Percentiles rank a stretch among this genome's conserved stretches.
Conservation (phyloP, 768 basidiomycete species). For the Kwoniella botswanensis region DNA sequence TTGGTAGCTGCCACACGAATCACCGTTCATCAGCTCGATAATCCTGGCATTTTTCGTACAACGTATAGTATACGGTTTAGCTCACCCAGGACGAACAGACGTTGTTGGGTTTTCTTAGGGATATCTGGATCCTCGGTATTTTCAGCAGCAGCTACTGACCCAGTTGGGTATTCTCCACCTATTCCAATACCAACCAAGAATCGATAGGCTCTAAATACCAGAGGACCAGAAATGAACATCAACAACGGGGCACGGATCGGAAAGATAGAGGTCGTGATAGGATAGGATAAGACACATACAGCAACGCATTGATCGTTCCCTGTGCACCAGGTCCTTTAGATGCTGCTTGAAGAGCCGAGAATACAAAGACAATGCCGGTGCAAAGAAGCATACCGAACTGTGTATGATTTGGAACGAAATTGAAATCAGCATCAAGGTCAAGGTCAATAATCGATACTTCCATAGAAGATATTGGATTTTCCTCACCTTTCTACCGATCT, state of each 20-base stretch:
- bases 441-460: neutral
- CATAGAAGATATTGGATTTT: neutral
- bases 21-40: too few species aligned
- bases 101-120: slow-evolving; percentile 76
- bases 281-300: slow-evolving; percentile 23
- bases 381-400: slow-evolving; percentile 68
- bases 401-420: neutral
- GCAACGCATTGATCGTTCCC: slow-evolving; percentile 78
- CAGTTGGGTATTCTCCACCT: slow-evolving; percentile 73
- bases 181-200: slow-evolving; percentile 66
- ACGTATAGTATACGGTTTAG: neutral
- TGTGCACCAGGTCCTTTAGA: slow-evolving; percentile 74
- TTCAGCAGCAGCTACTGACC: slow-evolving; percentile 66
- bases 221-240: slow-evolving; percentile 1
- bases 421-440: too few species aligned
- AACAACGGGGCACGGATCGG: neutral
- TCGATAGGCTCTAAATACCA: slow-evolving; percentile 59
- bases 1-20: slow-evolving; percentile 68
- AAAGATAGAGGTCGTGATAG: neutral
- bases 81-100: slow-evolving; percentile 69
- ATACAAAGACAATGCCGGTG: slow-evolving; percentile 79
- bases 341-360: slow-evolving; percentile 80
- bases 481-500: slow-evolving; percentile 81
- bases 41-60: too few species aligned
- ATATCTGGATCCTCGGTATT: slow-evolving; percentile 82